A percentile compares a stretch with the other conserved stretches of the same genome.
Conservation (phyloP, 768 basidiomycete genomes). For the Dacryopinax primogenitus region DNA sequence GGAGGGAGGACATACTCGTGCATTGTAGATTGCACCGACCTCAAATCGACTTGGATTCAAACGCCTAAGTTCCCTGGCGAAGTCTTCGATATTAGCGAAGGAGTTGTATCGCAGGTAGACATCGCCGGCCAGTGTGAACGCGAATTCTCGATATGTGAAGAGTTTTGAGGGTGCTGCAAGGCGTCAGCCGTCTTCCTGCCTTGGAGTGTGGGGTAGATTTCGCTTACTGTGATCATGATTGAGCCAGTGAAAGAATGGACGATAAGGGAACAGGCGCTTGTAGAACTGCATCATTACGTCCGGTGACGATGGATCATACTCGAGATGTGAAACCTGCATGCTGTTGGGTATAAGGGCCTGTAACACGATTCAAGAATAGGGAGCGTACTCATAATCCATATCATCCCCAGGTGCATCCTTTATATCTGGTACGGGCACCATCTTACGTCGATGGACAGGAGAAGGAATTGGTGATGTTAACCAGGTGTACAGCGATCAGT, state of each 20-base stretch:
- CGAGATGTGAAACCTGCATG: constrained; percentile 8
- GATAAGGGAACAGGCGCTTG: constrained; percentile 84
- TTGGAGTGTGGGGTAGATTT: neutral
- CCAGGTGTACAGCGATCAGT: neutral
- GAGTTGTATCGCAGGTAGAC: constrained; percentile 93
- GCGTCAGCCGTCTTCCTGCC: constrained; percentile 20
- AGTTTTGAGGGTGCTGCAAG: constrained; percentile 40
- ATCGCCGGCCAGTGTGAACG: constrained; percentile 83
- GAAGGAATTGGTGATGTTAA: neutral
- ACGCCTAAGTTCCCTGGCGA: constrained; percentile 76
- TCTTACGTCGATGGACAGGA: neutral
- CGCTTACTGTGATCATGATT: constrained; percentile 62
- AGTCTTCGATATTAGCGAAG: constrained; percentile 69
- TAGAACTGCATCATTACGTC: constrained; percentile 73
- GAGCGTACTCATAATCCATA: neutral
- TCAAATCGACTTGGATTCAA: constrained; percentile 90
- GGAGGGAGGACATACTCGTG: constrained; percentile 46
- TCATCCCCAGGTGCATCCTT: neutral
- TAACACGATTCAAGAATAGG: neutral
- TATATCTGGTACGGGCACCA: neutral
- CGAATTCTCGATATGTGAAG: constrained; percentile 90
- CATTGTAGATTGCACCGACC: constrained; percentile 88
- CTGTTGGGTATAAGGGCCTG: neutral
- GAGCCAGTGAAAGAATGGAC: constrained; percentile 85
- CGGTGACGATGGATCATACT: constrained; percentile 32